These are phyloP conservation scores for Kwoniella shivajii DNA, from an alignment of 1,284 basidiomycete genomes.

Conservation along the genomic window DNA sequence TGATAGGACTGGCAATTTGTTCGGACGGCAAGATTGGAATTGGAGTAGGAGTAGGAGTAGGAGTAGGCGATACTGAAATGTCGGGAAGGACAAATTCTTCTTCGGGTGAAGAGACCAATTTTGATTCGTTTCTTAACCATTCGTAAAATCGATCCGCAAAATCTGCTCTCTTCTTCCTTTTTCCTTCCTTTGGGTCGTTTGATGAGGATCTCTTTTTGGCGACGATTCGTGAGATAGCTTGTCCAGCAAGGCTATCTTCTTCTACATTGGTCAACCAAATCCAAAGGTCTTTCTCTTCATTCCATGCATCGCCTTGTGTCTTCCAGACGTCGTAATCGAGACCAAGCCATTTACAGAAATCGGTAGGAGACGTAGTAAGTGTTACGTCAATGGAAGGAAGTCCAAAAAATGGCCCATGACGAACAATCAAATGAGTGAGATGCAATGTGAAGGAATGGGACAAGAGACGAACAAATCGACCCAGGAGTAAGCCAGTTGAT, in stretches of 20 bases:
- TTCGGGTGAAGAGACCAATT: neutral
- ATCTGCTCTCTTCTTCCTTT: conserved; percentile 5
- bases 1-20: neutral
- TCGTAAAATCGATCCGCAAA: conserved; percentile 16
- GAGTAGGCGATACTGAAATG: neutral
- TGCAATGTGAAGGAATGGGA: conserved; percentile 19
- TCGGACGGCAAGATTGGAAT: no score
- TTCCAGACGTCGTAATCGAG: conserved; percentile 25
- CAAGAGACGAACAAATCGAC: conserved; percentile 17
- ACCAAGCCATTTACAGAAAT: conserved; percentile 38
- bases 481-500: conserved; percentile 16
- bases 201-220: neutral
- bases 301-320: conserved; percentile 15
- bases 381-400: conserved; percentile 25
- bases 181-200: neutral
- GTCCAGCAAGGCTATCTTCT: conserved; percentile 8
- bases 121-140: conserved; percentile 11
- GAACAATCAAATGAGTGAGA: conserved; percentile 25
- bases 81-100: neutral
- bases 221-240: conserved; percentile 2
- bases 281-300: conserved; percentile 24
- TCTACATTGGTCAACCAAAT: conserved; percentile 25
- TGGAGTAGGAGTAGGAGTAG: neutral
- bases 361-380: conserved; percentile 25
- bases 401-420: conserved; percentile 29